Base-by-base conservation (phyloP, 352 stramenopile species). In the Thraustotheca clavata region DNA sequence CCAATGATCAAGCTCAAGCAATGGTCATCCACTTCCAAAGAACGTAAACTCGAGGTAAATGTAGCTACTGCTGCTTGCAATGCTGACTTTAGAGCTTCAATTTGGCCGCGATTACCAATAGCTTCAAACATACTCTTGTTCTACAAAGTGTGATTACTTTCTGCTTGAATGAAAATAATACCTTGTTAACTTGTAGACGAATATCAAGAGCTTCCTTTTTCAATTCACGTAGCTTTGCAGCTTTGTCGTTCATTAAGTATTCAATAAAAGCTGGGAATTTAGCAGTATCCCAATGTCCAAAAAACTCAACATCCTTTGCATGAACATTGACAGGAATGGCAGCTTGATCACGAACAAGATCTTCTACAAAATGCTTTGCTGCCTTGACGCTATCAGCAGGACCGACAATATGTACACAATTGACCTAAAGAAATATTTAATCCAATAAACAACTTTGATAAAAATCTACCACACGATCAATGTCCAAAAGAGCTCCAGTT, bases 231-330 rank as follows among this genome's bases (percentile, higher is more conserved):
- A 91, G 74, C 66, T 88, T 75, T 33, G 77, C 74, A 1, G 74
- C 80, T 62, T 91, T 91, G 73, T 89, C 77, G 22, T 62, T 67
- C 79, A 91, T 89, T 12, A 91, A 63, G 38, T 89, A 91, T 68
- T 88, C 80, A n/a, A 75, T 77, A 46, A 89, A 89, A 47, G 88
- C 85, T 46, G 73, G 72, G 49, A 91, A 91, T 43, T 88, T 88
- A 66, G 71, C 77, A 16, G 69, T 54, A 4, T 71, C 73, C 38
- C 75, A 87, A 43, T 81, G 61, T 22, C 57, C 60, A 62, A 89
- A 89, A 11, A 81, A 59, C 7, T 71, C 49, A 26, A 59, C 66
- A 50, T 89, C 73, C 22, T 70, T 68, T 9, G 73, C 76, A 9
- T 69, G 73, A 29, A 80, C 86, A 38, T 75, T 76, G 34, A 74